A percentile compares a stretch with the other conserved stretches of the same genome.
Conservation (phyloP, 305 asterid genomes). For the Solanum chacoense region DNA sequence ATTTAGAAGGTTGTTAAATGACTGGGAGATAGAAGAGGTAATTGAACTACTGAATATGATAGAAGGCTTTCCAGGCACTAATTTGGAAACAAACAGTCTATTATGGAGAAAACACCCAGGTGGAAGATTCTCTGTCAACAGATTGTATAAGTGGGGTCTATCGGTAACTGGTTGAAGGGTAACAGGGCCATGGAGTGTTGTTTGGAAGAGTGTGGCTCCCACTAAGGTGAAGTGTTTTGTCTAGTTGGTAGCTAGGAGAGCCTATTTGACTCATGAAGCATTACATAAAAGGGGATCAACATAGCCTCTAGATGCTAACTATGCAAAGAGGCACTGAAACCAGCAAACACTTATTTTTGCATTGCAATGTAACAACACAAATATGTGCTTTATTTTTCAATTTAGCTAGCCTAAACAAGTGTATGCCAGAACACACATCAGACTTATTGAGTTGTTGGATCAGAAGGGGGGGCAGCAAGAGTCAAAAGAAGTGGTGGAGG, state of each 20-base stretch:
- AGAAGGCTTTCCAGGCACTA: background rate
- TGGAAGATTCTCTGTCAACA: background rate
- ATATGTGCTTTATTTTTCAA: background rate
- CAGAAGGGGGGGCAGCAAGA: background rate
- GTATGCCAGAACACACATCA: background rate
- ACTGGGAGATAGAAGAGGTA: background rate
- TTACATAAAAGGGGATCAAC: background rate
- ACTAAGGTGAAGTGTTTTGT: background rate
- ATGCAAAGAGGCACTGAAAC: background rate
- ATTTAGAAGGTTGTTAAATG: background rate
- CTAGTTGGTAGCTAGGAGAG: background rate
- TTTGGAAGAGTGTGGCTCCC: background rate
- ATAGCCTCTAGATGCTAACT: background rate
- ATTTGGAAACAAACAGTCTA: background rate
- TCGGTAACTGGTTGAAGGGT: background rate
- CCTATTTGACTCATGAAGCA: background rate
- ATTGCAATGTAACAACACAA: background rate
- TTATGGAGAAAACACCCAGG: background rate
- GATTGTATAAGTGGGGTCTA: background rate
- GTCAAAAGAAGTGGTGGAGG: background rate
- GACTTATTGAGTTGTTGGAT: background rate
- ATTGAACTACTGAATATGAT: background rate
- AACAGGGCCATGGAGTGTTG: background rate
- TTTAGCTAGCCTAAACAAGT: background rate
- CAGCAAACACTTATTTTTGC: background rate